A percentile compares a stretch with the other conserved stretches of the same genome.
These are phyloP conservation scores for Deuterostichococcus epilithicus DNA, from an alignment of 139 green algal species.

Conservation along the genomic window DNA sequence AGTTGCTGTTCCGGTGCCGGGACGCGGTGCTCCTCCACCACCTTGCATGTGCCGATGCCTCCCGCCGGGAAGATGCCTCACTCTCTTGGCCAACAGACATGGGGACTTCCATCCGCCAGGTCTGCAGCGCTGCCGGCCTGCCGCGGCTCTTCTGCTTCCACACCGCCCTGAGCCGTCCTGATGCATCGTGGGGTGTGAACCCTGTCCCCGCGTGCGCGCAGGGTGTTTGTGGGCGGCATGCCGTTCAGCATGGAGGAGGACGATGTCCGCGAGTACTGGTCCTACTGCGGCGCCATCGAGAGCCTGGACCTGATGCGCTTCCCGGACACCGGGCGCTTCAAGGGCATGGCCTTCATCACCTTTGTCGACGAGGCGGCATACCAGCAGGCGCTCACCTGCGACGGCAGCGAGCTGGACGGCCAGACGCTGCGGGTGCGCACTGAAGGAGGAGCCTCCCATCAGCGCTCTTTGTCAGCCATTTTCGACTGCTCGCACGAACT, in stretches of 20 bases:
- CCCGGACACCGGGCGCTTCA: constrained; percentile 86
- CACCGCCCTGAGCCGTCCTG: too few species aligned
- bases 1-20: too few species aligned
- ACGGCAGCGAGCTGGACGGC: constrained; percentile 55
- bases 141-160: too few species aligned
- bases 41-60: too few species aligned
- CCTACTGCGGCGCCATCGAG: constrained; percentile 76
- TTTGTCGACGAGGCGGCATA: constrained; percentile 69
- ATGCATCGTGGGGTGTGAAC: neutral
- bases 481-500: too few species aligned
- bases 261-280: constrained; percentile 76
- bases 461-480: too few species aligned
- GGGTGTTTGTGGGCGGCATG: constrained; percentile 89
- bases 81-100: too few species aligned
- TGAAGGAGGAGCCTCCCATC: too few species aligned
- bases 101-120: too few species aligned
- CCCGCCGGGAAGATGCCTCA: too few species aligned
- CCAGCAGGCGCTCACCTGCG: constrained; percentile 64
- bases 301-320: constrained; percentile 84
- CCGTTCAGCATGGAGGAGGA: constrained; percentile 72
- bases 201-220: constrained; percentile 18
- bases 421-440: constrained; percentile 49
- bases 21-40: too few species aligned
- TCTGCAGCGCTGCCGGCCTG: too few species aligned
- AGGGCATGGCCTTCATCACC: constrained; percentile 91